Conservation (phyloP, 2,329 filamentous ascomycete genomes). For the Amesomyces nigricolor region DNA sequence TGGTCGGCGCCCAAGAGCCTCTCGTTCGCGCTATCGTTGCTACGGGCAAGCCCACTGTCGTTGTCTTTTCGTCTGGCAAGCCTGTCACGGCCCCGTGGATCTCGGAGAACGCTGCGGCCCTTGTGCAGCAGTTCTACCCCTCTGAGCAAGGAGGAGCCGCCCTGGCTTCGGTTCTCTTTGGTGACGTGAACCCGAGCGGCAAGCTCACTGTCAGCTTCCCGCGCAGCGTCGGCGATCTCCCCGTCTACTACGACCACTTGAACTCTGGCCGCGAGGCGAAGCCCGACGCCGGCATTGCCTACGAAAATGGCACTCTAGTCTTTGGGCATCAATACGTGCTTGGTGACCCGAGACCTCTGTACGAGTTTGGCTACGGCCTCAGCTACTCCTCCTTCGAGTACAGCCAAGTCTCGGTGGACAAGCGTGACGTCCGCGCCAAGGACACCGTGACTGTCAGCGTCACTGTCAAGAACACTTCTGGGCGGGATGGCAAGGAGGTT, state of each 20-base stretch:
- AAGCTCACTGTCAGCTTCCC: conserved; percentile 64
- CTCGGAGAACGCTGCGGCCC: conserved; percentile 55
- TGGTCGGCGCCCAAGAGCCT: conserved; percentile 64
- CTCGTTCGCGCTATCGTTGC: conserved; percentile 62
- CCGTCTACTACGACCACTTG: conserved; percentile 67
- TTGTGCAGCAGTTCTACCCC: conserved; percentile 71
- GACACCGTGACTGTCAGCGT: conserved; percentile 56
- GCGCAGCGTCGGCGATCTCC: conserved; percentile 59
- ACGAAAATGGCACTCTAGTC: conserved; percentile 53
- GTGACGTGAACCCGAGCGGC: conserved; percentile 59
- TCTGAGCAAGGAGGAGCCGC: conserved; percentile 63
- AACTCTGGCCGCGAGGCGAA: conserved; percentile 54
- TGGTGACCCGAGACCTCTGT: conserved; percentile 52
- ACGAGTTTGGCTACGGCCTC: conserved; percentile 61
- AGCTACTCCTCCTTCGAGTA: conserved; percentile 62
- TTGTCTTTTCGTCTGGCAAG: conserved; percentile 65
- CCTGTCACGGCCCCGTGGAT: conserved; percentile 71
- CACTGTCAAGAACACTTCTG: conserved; percentile 55
- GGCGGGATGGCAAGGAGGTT: conserved; percentile 57
- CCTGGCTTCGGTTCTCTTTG: conserved; percentile 60
- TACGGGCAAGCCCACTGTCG: conserved; percentile 61
- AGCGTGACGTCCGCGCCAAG: conserved; percentile 38
- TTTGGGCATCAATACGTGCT: conserved; percentile 64
- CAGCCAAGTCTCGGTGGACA: conserved; percentile 46
- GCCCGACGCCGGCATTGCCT: conserved; percentile 47